These are phyloP conservation scores for Scenedesmus sp. DNA, from an alignment of 163 green algal genomes.

Conservation along the genomic window DNA sequence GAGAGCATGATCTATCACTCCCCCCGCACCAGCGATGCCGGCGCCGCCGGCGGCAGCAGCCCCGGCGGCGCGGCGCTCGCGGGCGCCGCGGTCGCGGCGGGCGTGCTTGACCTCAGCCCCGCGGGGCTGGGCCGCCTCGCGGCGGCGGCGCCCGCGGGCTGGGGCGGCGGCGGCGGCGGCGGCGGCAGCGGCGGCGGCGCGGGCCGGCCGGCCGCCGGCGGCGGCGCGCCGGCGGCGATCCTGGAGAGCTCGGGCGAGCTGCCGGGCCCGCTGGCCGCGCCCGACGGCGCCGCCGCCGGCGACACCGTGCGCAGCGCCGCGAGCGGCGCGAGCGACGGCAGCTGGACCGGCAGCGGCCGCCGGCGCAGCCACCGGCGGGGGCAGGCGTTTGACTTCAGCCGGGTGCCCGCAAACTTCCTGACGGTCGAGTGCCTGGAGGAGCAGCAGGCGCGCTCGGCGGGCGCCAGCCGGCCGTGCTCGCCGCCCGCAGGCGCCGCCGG, in stretches of 20 bases:
- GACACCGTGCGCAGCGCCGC: not conserved
- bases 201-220: not conserved
- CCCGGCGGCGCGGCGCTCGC: not conserved
- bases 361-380: conserved; percentile 3
- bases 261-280: not conserved
- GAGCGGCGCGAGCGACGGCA: not conserved
- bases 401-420: not conserved
- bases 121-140: not conserved
- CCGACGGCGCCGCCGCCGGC: not conserved
- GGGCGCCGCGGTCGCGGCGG: not conserved
- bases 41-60: not conserved
- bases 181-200: no score
- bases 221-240: not conserved
- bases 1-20: conserved; percentile 35
- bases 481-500: not conserved
- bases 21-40: not conserved
- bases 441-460: not conserved
- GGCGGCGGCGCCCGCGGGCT: not conserved
- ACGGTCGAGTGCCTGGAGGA: conserved; percentile 30
- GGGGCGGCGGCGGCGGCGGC: no score
- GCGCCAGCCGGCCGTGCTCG: conserved; percentile 2
- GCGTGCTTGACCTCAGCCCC: conserved; percentile 3
- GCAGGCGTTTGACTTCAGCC: conserved; percentile 21
- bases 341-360: not conserved
- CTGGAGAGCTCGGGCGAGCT: not conserved